Percentiles rank a stretch among this genome's conserved stretches.
These are phyloP conservation scores for Neophaeococcomyces aloes DNA, from an alignment of 2,329 filamentous ascomycete genomes.

Conservation along the genomic window DNA sequence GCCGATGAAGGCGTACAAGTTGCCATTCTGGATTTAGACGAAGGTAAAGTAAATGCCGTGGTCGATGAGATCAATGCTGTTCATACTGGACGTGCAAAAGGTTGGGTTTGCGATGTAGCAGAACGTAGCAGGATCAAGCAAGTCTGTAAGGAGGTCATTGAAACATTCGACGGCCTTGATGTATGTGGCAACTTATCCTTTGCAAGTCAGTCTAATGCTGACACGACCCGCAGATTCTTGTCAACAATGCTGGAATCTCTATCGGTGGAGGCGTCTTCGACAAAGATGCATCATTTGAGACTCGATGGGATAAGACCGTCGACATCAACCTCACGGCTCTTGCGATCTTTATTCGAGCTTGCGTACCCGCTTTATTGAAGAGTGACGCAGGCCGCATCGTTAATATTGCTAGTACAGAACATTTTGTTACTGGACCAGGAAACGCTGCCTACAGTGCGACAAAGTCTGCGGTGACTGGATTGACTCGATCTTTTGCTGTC, in stretches of 20 bases:
- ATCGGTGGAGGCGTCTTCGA: conserved; percentile 2
- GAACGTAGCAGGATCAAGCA: neutral
- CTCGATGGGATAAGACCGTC: conserved; percentile 2
- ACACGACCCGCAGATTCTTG: no score
- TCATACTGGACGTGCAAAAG: conserved; percentile 1
- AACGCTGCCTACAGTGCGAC: conserved; percentile 1
- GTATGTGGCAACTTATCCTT: no score
- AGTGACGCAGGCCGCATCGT: conserved; percentile 1
- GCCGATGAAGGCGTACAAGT: conserved; percentile 5
- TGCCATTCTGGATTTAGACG: neutral
- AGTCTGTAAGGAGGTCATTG: conserved; percentile 2
- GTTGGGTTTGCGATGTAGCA: conserved; percentile 1
- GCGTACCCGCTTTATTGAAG: conserved; percentile 1
- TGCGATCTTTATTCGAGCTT: conserved; percentile 3
- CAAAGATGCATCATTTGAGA: conserved; percentile 1
- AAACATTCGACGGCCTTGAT: conserved; percentile 1
- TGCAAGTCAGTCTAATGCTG: no score
- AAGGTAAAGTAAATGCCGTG: neutral
- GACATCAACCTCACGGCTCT: conserved; percentile 1
- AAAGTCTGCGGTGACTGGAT: neutral
- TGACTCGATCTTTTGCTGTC: neutral
- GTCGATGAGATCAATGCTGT: conserved; percentile 1
- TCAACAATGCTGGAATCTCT: no score
- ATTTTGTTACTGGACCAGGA: conserved; percentile 1
- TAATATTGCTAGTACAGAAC: conserved; percentile 2